Base-by-base conservation (phyloP, 2,329 filamentous ascomycete genomes). In the Cladosporium sp. region DNA sequence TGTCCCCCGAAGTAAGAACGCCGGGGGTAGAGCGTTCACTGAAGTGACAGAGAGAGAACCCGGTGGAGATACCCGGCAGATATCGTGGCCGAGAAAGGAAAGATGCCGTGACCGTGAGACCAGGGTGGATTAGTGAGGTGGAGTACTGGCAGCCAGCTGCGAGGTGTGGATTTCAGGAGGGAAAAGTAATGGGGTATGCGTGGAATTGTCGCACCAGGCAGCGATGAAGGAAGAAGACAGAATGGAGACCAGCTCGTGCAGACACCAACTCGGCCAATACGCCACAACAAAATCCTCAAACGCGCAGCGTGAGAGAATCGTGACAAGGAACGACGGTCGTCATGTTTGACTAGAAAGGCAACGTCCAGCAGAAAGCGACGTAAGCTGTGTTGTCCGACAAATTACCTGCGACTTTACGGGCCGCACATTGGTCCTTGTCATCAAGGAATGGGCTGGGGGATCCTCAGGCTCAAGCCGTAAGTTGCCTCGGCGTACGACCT, bases 121-220 rank as follows among this genome's bases (percentile, higher is more conserved):
- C 48, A 32, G 48, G 48, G 22, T 35, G 32, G 31, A 43, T 50
- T 50, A 50, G 48, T 43, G 48, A 43, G 16, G 48, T 50, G 48
- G 48, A 50, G 48, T 49, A 42, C 19, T 42, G 19, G 48, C 48
- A 50, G 48, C 46, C 46, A 33, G 46, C 46, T 49, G 46, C 46
- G 22, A 49, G 46, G n/a, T 32, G 46, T 49, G 46, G 46, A 32
- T 49, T 49, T 16, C 11, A 41, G 37, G 22, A 49, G 32, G 46
- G 14, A 33, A 28, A 28, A 19, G n/a, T 2, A 49, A 49, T 37
- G 28, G 46, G 35, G 45, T 38, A 40, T 16, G 16, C 33, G 44
- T 28, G 18, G 22, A 50, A 11, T 9, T 35, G 33, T 43, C 16
- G 40, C 16, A 34, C 13, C 18, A 50, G 48, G 16, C 6, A 14